phyloP scores from a whole-genome alignment of 805 yeast species.

The Myxozyma kluyveri region DNA sequence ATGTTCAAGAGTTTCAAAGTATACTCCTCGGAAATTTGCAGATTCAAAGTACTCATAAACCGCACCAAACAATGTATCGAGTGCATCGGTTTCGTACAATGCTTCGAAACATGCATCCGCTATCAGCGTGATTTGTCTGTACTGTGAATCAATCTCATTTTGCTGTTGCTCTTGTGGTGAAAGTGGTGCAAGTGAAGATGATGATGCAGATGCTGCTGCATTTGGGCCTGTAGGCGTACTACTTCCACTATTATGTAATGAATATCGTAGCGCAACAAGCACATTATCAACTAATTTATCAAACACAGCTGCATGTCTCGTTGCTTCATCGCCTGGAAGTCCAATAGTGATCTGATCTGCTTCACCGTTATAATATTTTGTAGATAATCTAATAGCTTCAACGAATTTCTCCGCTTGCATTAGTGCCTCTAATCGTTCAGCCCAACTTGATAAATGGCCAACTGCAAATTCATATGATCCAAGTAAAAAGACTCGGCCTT shows the following conservation, averaged over 20 bases:
- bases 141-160: conserved; percentile 35
- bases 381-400: conserved; percentile 56
- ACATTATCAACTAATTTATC: conserved; percentile 59
- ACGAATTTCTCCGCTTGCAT: conserved; percentile 51
- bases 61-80: conserved; percentile 44
- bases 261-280: conserved; percentile 48
- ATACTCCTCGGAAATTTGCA: conserved; percentile 41
- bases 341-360: conserved; percentile 54
- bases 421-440: conserved; percentile 53
- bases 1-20: conserved; percentile 53
- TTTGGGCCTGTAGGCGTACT: conserved; percentile 24
- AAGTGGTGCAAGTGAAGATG: not conserved
- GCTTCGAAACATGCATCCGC: conserved; percentile 45
- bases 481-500: conserved; percentile 50
- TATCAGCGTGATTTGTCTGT: conserved; percentile 35
- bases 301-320: conserved; percentile 50
- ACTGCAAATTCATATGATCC: conserved; percentile 48
- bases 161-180: conserved; percentile 15
- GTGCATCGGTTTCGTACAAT: conserved; percentile 41
- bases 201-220: not conserved
- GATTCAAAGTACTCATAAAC: conserved; percentile 46
- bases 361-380: conserved; percentile 50
- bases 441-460: conserved; percentile 69
- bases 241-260: conserved; percentile 38
- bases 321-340: conserved; percentile 48